Percentiles rank a stretch among this genome's conserved stretches.
phyloP scores from a whole-genome alignment of 2,329 filamentous ascomycete species.

The Tympanopsis confertula region DNA sequence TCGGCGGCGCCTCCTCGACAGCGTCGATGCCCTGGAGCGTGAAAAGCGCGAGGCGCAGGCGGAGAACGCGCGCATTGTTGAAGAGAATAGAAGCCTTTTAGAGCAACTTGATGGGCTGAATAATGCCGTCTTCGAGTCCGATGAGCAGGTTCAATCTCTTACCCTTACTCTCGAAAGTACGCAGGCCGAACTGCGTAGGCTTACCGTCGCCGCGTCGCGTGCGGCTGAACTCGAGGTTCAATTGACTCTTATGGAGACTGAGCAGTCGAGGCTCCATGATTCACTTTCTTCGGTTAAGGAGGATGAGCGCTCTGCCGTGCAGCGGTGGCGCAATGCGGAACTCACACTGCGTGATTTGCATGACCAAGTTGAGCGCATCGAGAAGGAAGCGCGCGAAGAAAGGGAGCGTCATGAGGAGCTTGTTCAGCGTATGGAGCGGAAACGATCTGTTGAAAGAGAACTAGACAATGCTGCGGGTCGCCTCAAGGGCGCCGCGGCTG shows the following conservation, averaged over 20 bases:
- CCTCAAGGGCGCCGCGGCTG: background rate
- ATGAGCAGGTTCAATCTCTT: background rate
- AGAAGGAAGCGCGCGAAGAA: background rate
- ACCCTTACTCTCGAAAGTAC: background rate
- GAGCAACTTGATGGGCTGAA: background rate
- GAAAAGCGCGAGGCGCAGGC: background rate
- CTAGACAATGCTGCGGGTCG: background rate
- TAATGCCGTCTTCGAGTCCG: background rate
- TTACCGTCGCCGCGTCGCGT: background rate
- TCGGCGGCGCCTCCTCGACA: background rate
- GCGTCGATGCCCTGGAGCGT: background rate
- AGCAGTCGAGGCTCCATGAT: background rate
- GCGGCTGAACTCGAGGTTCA: background rate
- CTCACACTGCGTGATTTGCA: background rate
- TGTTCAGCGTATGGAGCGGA: background rate
- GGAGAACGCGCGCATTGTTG: background rate
- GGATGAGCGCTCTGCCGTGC: background rate
- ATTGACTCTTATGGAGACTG: background rate
- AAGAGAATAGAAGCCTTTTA: background rate
- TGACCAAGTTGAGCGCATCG: background rate
- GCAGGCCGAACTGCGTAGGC: background rate
- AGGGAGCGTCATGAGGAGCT: background rate
- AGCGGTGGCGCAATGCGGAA: background rate
- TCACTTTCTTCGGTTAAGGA: background rate
- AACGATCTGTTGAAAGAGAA: background rate